These are phyloP conservation scores for Salix arbutifolia DNA, from an alignment of 345 rosid genomes.

Conservation along the genomic window DNA sequence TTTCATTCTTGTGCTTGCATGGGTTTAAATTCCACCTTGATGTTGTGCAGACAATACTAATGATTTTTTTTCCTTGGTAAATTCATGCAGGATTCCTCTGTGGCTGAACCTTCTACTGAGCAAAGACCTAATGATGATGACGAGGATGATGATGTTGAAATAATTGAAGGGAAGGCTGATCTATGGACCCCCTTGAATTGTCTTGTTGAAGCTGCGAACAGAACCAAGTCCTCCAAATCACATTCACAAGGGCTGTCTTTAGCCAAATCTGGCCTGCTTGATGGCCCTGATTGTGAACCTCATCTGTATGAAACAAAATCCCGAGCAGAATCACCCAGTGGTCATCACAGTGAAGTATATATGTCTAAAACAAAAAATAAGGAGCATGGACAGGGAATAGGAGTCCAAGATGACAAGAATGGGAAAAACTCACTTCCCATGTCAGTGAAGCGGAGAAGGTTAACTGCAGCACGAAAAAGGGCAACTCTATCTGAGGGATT, in stretches of 20 bases:
- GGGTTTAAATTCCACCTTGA: conserved; percentile 1
- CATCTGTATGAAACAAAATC: conserved; percentile 35
- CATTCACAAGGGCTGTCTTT: conserved; percentile 45
- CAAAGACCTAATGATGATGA: conserved; percentile 28
- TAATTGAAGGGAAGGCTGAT: conserved; percentile 63
- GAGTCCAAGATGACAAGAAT: conserved; percentile 45
- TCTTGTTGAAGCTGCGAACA: conserved; percentile 93
- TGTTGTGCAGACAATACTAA: conserved; percentile 3
- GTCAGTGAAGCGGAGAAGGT: conserved; percentile 55
- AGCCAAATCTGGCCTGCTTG: conserved; percentile 33
- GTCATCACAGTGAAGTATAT: conserved; percentile 28
- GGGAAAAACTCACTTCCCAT: conserved; percentile 45
- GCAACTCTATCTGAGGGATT: conserved; percentile 45
- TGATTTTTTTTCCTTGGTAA: conserved; percentile 1
- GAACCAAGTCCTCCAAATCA: conserved; percentile 68
- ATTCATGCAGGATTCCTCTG: conserved; percentile 50
- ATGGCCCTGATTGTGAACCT: conserved; percentile 35
- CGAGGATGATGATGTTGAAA: conserved; percentile 43
- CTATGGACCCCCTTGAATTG: conserved; percentile 83
- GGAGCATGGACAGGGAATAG: conserved; percentile 47
- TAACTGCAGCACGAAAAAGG: conserved; percentile 56
- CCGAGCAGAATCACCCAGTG: conserved; percentile 26
- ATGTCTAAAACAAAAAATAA: conserved; percentile 44
- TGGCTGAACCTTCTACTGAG: conserved; percentile 47
- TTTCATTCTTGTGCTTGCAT: conserved; percentile 4